phyloP scores from a whole-genome alignment of 352 stramenopile species.

The Phytophthora europaea region DNA sequence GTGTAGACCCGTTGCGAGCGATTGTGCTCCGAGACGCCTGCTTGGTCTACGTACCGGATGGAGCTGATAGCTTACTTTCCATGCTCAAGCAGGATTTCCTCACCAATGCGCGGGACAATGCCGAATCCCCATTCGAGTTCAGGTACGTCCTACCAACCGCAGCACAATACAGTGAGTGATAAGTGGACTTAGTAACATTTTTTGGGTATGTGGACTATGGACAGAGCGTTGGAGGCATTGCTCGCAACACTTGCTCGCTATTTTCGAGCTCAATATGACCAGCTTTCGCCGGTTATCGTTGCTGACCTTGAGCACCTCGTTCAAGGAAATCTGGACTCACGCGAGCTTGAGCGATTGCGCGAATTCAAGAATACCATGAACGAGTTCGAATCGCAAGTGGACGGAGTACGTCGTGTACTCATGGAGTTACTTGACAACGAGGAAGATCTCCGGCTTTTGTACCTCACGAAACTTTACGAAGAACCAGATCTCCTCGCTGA shows the following conservation, averaged over 20 bases:
- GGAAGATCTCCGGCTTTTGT: conserved; percentile 60
- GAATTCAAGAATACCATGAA: conserved; percentile 72
- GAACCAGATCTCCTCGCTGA: conserved; percentile 53
- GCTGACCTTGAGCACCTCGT: conserved; percentile 57
- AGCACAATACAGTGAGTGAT: too few relatives aligned
- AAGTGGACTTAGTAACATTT: background rate
- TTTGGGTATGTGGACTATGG: background rate
- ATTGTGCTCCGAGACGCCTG: conserved; percentile 62
- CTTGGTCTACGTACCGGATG: conserved; percentile 56
- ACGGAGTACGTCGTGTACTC: conserved; percentile 56
- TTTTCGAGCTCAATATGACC: conserved; percentile 54
- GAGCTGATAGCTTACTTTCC: conserved; percentile 55
- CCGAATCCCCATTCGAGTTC: conserved; percentile 67
- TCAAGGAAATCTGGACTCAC: conserved; percentile 43
- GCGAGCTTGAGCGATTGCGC: conserved; percentile 59
- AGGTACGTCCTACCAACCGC: conserved; percentile 30
- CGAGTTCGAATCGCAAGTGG: conserved; percentile 68
- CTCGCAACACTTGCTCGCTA: conserved; percentile 52
- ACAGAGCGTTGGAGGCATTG: conserved; percentile 48
- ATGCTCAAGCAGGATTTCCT: conserved; percentile 68
- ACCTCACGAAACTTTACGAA: conserved; percentile 66
- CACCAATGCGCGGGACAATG: conserved; percentile 46
- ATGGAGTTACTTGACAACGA: conserved; percentile 75
- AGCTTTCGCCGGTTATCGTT: conserved; percentile 44
- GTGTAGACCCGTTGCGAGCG: conserved; percentile 59